Evolutionary conservation across 2,329 filamentous ascomycete genomes (phyloP).

Genomic region (Rutstroemia sp.): DNA sequence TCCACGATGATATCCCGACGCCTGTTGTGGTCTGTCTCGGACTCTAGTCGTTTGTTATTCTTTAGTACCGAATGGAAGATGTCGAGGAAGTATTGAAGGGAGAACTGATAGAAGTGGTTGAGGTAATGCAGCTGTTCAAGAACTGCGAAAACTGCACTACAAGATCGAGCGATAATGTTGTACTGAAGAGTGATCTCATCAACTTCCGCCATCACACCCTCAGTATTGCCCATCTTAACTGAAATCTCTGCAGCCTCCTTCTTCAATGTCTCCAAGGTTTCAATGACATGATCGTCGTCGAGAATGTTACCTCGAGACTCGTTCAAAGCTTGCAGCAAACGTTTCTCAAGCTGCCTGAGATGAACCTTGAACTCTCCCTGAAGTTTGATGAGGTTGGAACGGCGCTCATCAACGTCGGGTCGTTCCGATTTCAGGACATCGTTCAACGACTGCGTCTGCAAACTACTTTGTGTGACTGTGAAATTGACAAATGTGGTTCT

Average conservation of each 20-base stretch:
- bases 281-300: conserved; percentile 96
- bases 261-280: conserved; percentile 95
- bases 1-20: conserved; percentile 86
- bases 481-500: conserved; percentile 99
- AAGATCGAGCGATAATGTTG: conserved; percentile 84
- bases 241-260: conserved; percentile 96
- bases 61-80: conserved; percentile 93
- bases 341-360: conserved; percentile 89
- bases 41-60: conserved; percentile 64
- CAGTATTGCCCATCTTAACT: conserved; percentile 90
- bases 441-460: conserved; percentile 95
- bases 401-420: conserved; percentile 91
- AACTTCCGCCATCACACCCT: conserved; percentile 96
- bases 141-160: conserved; percentile 94
- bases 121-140: conserved; percentile 96
- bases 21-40: conserved; percentile 65
- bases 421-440: conserved; percentile 96
- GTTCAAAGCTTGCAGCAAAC: conserved; percentile 87
- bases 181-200: conserved; percentile 94
- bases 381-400: conserved; percentile 95
- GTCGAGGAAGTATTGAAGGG: conserved; percentile 93
- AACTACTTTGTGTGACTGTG: conserved; percentile 95
- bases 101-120: conserved; percentile 99
- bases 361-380: conserved; percentile 99
- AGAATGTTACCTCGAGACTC: conserved; percentile 97